A percentile compares a stretch with the other conserved stretches of the same genome.
Conservation (phyloP, 2,329 filamentous ascomycete species). For the Pseudofabraea citricarpa region DNA sequence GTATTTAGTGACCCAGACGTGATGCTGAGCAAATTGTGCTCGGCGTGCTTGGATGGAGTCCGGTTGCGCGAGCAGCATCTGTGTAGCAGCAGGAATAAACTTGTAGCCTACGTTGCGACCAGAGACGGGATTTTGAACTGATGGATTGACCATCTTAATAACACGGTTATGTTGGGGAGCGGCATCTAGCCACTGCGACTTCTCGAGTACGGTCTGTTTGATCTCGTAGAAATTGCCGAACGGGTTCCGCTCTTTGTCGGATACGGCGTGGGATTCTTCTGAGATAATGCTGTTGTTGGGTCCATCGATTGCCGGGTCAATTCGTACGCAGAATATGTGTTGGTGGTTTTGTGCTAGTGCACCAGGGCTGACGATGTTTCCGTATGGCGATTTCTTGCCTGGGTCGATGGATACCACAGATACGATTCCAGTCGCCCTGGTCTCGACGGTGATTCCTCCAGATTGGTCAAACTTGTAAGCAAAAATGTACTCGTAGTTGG, state of each 20-base stretch:
- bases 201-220: constrained; percentile 36
- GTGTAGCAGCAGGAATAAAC: constrained; percentile 78
- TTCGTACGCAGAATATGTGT: constrained; percentile 50
- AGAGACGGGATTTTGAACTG: constrained; percentile 73
- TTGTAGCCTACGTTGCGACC: constrained; percentile 83
- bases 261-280: constrained; percentile 47
- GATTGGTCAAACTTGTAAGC: constrained; percentile 60
- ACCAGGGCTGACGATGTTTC: constrained; percentile 57
- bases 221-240: constrained; percentile 48
- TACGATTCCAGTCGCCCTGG: constrained; percentile 62
- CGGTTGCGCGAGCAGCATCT: constrained; percentile 72
- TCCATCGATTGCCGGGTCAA: constrained; percentile 54
- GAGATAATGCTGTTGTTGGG: constrained; percentile 46
- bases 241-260: constrained; percentile 43
- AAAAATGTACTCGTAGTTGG: constrained; percentile 69
- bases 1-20: constrained; percentile 87
- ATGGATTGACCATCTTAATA: constrained; percentile 85
- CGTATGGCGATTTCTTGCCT: constrained; percentile 45
- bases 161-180: constrained; percentile 52
- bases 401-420: constrained; percentile 47
- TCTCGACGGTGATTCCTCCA: constrained; percentile 56
- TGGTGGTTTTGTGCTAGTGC: constrained; percentile 57
- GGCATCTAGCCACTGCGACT: constrained; percentile 37
- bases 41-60: constrained; percentile 85
- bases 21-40: constrained; percentile 81